These are phyloP conservation scores for Hortiboletus campestris DNA, from an alignment of 768 basidiomycete genomes.

Conservation along the genomic window DNA sequence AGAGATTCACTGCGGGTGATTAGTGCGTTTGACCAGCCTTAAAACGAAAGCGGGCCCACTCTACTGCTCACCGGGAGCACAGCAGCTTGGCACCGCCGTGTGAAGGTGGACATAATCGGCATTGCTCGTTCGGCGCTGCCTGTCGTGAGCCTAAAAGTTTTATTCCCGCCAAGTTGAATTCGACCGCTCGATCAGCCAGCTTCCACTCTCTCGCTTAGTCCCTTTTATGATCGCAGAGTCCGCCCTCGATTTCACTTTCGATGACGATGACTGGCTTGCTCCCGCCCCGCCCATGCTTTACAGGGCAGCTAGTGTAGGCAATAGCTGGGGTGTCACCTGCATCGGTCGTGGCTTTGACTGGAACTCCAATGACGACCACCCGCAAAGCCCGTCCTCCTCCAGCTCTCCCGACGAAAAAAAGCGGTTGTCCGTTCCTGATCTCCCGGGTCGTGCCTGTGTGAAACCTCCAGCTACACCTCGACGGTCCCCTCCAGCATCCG, in stretches of 20 bases:
- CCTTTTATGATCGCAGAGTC: slow-evolving; percentile 56
- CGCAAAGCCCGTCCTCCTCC: slow-evolving; percentile 4
- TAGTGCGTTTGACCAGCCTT: not conserved
- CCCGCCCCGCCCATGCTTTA: slow-evolving; percentile 52
- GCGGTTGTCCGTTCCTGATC: slow-evolving; percentile 14
- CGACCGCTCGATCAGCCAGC: not conserved
- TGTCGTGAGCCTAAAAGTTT: not conserved
- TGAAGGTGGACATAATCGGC: slow-evolving; percentile 10
- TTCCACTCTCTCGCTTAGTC: not conserved
- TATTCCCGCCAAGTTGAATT: not conserved
- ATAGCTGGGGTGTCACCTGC: slow-evolving; percentile 84
- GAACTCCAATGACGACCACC: slow-evolving; percentile 44
- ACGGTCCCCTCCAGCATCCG: slow-evolving; percentile 14
- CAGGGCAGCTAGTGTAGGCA: slow-evolving; percentile 63
- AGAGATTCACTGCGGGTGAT: not conserved
- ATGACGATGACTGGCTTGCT: slow-evolving; percentile 68
- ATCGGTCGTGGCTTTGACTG: slow-evolving; percentile 83
- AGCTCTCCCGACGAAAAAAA: slow-evolving; percentile 8
- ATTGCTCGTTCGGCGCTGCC: no score
- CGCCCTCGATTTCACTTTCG: slow-evolving; percentile 60
- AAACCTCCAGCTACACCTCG: slow-evolving; percentile 8
- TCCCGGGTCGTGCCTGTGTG: slow-evolving; percentile 3
- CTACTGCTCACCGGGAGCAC: no score
- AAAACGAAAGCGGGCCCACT: not conserved
- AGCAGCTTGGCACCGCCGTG: slow-evolving; percentile 6